Conservation (phyloP, 2,329 filamentous ascomycete species). For the Alternaria angustiovoidea region DNA sequence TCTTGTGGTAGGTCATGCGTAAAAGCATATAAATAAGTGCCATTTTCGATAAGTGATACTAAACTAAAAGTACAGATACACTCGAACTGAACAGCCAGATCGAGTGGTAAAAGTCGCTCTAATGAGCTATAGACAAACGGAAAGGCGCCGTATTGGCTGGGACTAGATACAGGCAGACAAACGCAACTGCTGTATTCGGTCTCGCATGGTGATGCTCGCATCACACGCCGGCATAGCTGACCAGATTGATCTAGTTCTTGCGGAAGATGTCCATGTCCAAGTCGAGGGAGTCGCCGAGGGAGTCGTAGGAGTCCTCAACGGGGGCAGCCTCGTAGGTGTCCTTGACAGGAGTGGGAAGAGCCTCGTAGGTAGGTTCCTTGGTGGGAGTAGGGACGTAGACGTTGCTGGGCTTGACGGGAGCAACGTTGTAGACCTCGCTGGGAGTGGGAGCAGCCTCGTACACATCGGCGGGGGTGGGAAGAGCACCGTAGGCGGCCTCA, state of each 20-base stretch:
- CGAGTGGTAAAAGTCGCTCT: neutral
- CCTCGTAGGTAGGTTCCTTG: neutral
- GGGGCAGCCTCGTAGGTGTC: neutral
- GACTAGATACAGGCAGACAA: neutral
- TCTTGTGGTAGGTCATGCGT: neutral
- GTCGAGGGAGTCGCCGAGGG: neutral
- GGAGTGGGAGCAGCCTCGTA: neutral
- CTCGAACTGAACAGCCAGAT: neutral
- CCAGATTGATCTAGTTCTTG: neutral
- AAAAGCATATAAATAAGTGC: neutral
- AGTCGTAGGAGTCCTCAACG: neutral
- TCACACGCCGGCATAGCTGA: neutral
- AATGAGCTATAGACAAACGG: slow-evolving; percentile 1
- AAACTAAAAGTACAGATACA: neutral
- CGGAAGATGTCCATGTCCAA: neutral
- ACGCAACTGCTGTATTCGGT: neutral
- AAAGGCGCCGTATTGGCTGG: neutral
- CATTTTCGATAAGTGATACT: neutral
- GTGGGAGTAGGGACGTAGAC: neutral
- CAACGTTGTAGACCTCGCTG: neutral
- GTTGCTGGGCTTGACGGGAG: neutral
- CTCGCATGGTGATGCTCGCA: neutral
- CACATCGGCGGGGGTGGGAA: neutral
- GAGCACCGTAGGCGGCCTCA: neutral
- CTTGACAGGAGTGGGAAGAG: neutral